A percentile compares a stretch with the other conserved stretches of the same genome.
Conservation (phyloP, 1,139 yeast genomes). For the Saccharomycopsis hybrid region DNA sequence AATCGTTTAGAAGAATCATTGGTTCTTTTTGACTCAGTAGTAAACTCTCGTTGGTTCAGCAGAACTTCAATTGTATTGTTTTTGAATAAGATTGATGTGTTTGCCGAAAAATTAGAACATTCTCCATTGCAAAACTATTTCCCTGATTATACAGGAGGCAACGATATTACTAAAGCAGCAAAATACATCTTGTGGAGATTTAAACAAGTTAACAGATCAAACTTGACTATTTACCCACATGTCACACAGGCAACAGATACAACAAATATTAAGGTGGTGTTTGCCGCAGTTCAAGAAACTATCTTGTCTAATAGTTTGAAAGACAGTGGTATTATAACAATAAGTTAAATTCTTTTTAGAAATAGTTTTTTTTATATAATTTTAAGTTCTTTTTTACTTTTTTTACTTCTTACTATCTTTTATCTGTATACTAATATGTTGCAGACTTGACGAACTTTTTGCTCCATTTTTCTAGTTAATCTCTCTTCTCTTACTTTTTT, state of each 20-base stretch:
- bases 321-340: constrained; percentile 67
- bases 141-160: constrained; percentile 88
- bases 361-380: too few species aligned
- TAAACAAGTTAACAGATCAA: constrained; percentile 77
- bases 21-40: constrained; percentile 81
- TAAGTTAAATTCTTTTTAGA: too few species aligned
- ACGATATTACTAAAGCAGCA: constrained; percentile 87
- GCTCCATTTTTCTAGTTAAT: too few species aligned
- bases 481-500: too few species aligned
- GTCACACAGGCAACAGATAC: constrained; percentile 95
- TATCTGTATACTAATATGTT: too few species aligned
- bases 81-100: constrained; percentile 83
- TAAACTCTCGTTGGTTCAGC: constrained; percentile 90
- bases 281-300: constrained; percentile 89
- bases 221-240: constrained; percentile 79
- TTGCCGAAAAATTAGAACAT: constrained; percentile 75
- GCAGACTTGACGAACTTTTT: too few species aligned
- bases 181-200: constrained; percentile 90
- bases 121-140: constrained; percentile 80
- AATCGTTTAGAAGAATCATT: constrained; percentile 83
- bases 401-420: too few species aligned
- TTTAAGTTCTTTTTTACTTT: too few species aligned
- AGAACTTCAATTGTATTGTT: constrained; percentile 81
- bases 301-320: constrained; percentile 76
- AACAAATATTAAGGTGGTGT: constrained; percentile 76